Evolutionary conservation across 1,284 basidiomycete species (phyloP), one percentile per base, ranked within the genome.

Genomic region (Fistulinella cinereoalba): DNA sequence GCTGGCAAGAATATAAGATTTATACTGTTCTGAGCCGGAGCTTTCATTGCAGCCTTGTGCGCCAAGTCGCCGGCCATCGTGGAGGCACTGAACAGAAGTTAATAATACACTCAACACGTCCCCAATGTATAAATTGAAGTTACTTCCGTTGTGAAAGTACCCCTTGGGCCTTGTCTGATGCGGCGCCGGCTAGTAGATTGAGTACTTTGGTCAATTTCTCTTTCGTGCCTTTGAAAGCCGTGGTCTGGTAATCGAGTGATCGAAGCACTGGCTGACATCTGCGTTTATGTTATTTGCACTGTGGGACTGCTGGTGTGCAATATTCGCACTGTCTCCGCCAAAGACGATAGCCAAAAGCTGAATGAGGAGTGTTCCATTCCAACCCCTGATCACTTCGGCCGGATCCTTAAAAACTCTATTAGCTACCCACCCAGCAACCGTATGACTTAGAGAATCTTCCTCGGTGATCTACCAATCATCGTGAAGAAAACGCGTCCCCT

Each of bases 321-420:
- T 36, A 37, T 31, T 43, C 25, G 47, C 34, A 28, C 16, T 15
- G 10, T 43, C 36, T 5, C 51, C 41, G 46, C 37, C 23, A 29
- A n/a, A n/a, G n/a, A 15, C 6, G 12, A 10, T 6, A n/a, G 8
- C 18, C 34, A 21, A 33, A 31, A 38, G 24, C 29, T 34, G 43
- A 51, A 38, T 25, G 27, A 47, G 21, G 31, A 38, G 33, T 37
- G 29, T 37, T 36, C 21, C 33, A 39, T 47, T 43, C 33, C 24
- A 41, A 44, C 43, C 29, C 7, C 28, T 39, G 41, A 49, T 6
- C 12, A 6, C 4, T n/a, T 38, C 37, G 38, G 50, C 24, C 34
- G 37, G 57, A 56, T 58, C 50, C 56, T 62, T 66, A 58, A 67
- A 37, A 68, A 68, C 61, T 58, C 51, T 65, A 65, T 63, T 65